Percentiles rank a stretch among this genome's conserved stretches.
Evolutionary conservation across 306 rosid genomes (phyloP).

Genomic region (Crataegus laevigata): DNA sequence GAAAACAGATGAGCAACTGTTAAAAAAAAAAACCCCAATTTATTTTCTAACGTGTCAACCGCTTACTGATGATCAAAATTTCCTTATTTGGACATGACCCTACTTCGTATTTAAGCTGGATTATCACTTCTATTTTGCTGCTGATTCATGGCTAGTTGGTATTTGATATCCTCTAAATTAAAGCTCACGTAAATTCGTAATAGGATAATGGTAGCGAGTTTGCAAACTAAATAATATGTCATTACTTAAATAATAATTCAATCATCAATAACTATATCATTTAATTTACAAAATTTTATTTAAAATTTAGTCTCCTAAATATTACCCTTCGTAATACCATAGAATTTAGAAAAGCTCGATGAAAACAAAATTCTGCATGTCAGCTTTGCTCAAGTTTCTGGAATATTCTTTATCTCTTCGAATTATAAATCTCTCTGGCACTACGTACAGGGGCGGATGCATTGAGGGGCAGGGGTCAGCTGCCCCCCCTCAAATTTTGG

Average conservation of each 20-base stretch:
- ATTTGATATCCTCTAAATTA: neutral
- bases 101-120: neutral
- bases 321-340: neutral
- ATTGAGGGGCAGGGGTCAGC: too few species aligned
- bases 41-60: conserved; percentile 3
- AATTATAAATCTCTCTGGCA: neutral
- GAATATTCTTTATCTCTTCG: neutral
- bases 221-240: too few species aligned
- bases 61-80: neutral
- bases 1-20: conserved; percentile 12
- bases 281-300: too few species aligned
- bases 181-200: neutral
- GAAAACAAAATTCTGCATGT: neutral
- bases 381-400: neutral
- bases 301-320: too few species aligned
- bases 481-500: too few species aligned
- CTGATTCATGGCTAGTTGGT: neutral
- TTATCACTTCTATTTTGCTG: too few species aligned
- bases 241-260: too few species aligned
- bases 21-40: neutral
- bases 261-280: too few species aligned
- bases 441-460: too few species aligned
- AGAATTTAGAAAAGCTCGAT: neutral
- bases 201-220: too few species aligned
- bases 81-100: neutral